Evolutionary conservation across 257 asterid genomes (phyloP).

Genomic region (Buddleja alternifolia): DNA sequence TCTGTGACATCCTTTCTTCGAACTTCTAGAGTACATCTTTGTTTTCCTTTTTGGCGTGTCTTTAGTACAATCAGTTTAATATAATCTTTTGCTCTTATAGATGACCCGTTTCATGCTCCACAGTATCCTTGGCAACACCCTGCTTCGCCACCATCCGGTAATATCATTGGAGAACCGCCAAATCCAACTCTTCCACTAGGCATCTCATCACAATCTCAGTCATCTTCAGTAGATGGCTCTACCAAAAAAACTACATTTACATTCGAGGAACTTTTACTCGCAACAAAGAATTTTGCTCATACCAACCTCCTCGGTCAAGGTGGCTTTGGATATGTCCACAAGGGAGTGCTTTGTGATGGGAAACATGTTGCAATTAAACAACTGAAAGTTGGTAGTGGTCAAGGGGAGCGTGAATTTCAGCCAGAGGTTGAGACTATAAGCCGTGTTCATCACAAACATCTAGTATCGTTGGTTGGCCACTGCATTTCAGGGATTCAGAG

Average conservation of each 20-base stretch:
- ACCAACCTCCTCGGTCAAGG: constrained; percentile 83
- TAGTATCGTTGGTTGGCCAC: constrained; percentile 75
- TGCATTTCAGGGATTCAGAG: constrained; percentile 82
- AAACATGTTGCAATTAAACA: constrained; percentile 82
- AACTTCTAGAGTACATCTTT: constrained; percentile 16
- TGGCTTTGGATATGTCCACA: constrained; percentile 89
- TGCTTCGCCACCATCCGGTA: constrained; percentile 38
- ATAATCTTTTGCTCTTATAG: constrained; percentile 35
- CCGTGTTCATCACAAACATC: constrained; percentile 74
- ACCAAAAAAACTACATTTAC: constrained; percentile 54
- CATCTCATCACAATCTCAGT: constrained; percentile 36
- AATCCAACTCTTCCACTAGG: constrained; percentile 39
- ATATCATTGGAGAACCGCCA: constrained; percentile 25
- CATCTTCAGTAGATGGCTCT: constrained; percentile 45
- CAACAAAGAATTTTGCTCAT: constrained; percentile 59
- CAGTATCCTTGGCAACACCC: constrained; percentile 41
- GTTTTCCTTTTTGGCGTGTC: constrained; percentile 15
- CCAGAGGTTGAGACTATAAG: constrained; percentile 90
- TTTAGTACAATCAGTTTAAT: constrained; percentile 11
- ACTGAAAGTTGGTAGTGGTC: constrained; percentile 79
- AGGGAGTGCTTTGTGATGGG: constrained; percentile 76
- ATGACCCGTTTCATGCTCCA: constrained; percentile 39
- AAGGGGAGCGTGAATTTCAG: constrained; percentile 97
- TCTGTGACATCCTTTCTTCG: constrained; percentile 15
- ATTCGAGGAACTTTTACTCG: constrained; percentile 73